phyloP scores from a whole-genome alignment of 2,329 filamentous ascomycete genomes.

The Xylariaceae sp. region DNA sequence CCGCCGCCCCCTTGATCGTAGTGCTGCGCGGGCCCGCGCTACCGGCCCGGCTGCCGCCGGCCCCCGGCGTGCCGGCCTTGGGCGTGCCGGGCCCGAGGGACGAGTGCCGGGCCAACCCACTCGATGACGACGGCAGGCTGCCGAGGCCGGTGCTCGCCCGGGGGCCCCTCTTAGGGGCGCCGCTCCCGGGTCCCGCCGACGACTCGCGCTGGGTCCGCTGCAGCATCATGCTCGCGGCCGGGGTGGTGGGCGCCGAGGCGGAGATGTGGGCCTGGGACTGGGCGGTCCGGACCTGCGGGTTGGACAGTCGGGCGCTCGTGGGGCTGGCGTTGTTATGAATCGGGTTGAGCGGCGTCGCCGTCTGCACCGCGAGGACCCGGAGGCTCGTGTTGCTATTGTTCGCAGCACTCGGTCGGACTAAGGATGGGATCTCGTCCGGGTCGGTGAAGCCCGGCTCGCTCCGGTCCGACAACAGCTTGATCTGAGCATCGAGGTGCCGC shows the following conservation, averaged over 20 bases:
- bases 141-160: conserved; percentile 40
- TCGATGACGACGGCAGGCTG: conserved; percentile 43
- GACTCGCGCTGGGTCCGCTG: conserved; percentile 48
- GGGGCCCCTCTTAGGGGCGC: conserved; percentile 44
- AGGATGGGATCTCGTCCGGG: conserved; percentile 55
- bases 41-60: conserved; percentile 42
- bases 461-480: conserved; percentile 55
- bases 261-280: conserved; percentile 43
- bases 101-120: conserved; percentile 53
- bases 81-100: conserved; percentile 57
- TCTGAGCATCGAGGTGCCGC: conserved; percentile 53
- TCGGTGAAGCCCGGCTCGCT: conserved; percentile 55
- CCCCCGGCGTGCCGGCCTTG: conserved; percentile 35
- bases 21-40: conserved; percentile 52
- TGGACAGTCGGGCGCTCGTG: conserved; percentile 32
- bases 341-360: conserved; percentile 28
- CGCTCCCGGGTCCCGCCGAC: conserved; percentile 48
- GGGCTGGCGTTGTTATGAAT: conserved; percentile 34
- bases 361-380: conserved; percentile 25
- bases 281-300: conserved; percentile 40
- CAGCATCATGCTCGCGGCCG: conserved; percentile 53
- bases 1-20: too few relatives aligned
- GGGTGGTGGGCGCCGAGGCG: conserved; percentile 51
- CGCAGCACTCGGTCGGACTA: conserved; percentile 50
- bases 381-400: conserved; percentile 42